A percentile compares a stretch with the other conserved stretches of the same genome.
Conservation (phyloP, 352 stramenopile genomes). For the Pythium chondricola region DNA sequence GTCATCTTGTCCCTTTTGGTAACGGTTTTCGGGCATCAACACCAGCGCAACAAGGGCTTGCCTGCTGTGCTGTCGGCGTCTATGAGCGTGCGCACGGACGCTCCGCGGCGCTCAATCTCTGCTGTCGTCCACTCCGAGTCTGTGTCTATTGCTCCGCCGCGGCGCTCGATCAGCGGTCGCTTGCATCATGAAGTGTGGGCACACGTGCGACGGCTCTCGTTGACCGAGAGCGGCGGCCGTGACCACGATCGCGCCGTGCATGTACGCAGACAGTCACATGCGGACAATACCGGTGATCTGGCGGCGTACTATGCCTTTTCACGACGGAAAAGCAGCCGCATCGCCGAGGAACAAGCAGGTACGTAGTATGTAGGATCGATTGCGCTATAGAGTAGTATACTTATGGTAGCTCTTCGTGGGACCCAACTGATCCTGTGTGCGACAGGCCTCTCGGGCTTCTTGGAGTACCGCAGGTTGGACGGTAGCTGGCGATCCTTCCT, state of each 20-base stretch:
- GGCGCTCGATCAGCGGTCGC: slow-evolving; percentile 6
- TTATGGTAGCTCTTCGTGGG: not conserved
- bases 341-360: slow-evolving; percentile 33
- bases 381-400: not conserved
- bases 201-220: slow-evolving; percentile 7
- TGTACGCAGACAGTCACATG: slow-evolving; percentile 2
- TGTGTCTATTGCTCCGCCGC: too few relatives aligned
- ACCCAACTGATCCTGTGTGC: too few relatives aligned
- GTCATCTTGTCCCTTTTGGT: too few relatives aligned
- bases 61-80: too few relatives aligned
- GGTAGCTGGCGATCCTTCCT: slow-evolving; percentile 69
- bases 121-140: slow-evolving; percentile 3
- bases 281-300: slow-evolving; percentile 32
- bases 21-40: too few relatives aligned
- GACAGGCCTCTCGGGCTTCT: slow-evolving; percentile 47
- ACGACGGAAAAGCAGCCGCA: slow-evolving; percentile 33
- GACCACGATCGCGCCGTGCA: slow-evolving; percentile 3
- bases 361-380: too few relatives aligned
- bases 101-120: slow-evolving; percentile 9
- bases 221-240: slow-evolving; percentile 1
- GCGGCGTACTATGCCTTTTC: slow-evolving; percentile 66
- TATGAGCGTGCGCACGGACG: not conserved
- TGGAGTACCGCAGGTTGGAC: slow-evolving; percentile 69
- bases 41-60: too few relatives aligned
- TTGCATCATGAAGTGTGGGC: not conserved